Evolutionary conservation across 192 early-diverging fungal species (phyloP), one percentile per base, ranked within the genome.

Genomic region (Backusella psychrophila): DNA sequence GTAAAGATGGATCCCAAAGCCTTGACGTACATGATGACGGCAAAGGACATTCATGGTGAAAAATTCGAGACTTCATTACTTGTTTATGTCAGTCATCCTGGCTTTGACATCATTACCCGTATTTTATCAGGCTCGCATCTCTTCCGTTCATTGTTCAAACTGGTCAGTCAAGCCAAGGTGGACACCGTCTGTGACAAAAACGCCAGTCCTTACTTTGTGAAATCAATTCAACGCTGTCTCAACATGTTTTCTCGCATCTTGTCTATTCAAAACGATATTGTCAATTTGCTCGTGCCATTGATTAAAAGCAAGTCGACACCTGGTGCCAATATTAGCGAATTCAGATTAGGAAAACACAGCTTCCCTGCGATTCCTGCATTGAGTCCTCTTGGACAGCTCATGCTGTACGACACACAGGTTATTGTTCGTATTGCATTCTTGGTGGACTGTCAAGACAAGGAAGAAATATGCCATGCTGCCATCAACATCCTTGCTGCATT

Each of bases 101-200:
- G 94, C 5, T 99, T 93, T 75, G 92, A 95, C 69, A 83, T 99
- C 33, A 77, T 93, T 52, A 87, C 91, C 34, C 86, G 93, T 15
- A 76, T 98, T 3, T 79, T 99, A n/a, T 91, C 89, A 1, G 91
- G 91, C 9, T 90, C 91, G n/a, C 84, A 87, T 56, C 87, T 96
- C 19, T 84, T 90, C 29, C 85, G 87, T 23, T 83, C 85, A 35
- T 76, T 99, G 6, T 92, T 98, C 81, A 81, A 89, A 26, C 81
- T 96, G 21, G 77, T 94, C n/a, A 77, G 74, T 19, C 56, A 63
- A 12, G 56, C 56, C 56, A 63, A 29, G 11, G 56, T 63, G 81
- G 88, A 72, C 15, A 34, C 17, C 12, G 38, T 49, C 15, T 31
- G 41, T 15, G 42, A 49, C 17, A 72, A 72, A 11, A 46, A 29